Conservation (phyloP, 1,284 basidiomycete species). For the Pisolithus thermaeus region DNA sequence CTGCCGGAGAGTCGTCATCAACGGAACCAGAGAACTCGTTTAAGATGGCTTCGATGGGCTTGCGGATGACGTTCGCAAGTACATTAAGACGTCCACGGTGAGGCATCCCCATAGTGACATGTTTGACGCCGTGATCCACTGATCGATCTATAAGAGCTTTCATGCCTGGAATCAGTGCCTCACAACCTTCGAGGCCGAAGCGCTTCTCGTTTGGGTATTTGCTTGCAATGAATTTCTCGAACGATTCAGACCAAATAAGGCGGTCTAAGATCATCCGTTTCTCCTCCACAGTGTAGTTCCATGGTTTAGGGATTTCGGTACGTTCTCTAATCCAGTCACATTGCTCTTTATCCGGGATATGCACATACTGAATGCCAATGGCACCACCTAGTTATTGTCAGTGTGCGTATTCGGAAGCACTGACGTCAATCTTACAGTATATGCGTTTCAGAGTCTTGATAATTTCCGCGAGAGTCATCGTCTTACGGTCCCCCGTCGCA, state of each 20-base stretch:
- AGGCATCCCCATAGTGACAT: constrained; percentile 98
- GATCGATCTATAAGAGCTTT: constrained; percentile 98
- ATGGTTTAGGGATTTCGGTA: constrained; percentile 94
- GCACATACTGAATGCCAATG: constrained; percentile 95
- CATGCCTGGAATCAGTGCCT: constrained; percentile 97
- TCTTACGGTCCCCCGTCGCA: constrained; percentile 74
- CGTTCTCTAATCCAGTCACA: constrained; percentile 99
- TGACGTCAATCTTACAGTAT: constrained; percentile 67
- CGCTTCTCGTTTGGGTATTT: constrained; percentile 99
- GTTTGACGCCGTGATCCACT: constrained; percentile 93
- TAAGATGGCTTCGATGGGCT: constrained; percentile 96
- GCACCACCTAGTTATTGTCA: constrained; percentile 63
- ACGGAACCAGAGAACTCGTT: constrained; percentile 90
- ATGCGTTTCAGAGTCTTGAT: constrained; percentile 90
- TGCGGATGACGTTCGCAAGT: constrained; percentile 96
- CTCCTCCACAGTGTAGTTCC: constrained; percentile 97
- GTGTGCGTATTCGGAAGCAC: neutral
- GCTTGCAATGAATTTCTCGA: constrained; percentile 97
- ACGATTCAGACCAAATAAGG: constrained; percentile 98
- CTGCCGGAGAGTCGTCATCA: constrained; percentile 76
- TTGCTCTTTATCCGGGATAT: constrained; percentile 97
- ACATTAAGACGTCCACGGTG: constrained; percentile 99
- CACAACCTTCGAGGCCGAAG: constrained; percentile 98
- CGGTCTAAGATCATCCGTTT: constrained; percentile 99
- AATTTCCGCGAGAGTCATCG: constrained; percentile 90